Base-by-base conservation (phyloP, 2,329 filamentous ascomycete genomes). In the Claviceps sp. region DNA sequence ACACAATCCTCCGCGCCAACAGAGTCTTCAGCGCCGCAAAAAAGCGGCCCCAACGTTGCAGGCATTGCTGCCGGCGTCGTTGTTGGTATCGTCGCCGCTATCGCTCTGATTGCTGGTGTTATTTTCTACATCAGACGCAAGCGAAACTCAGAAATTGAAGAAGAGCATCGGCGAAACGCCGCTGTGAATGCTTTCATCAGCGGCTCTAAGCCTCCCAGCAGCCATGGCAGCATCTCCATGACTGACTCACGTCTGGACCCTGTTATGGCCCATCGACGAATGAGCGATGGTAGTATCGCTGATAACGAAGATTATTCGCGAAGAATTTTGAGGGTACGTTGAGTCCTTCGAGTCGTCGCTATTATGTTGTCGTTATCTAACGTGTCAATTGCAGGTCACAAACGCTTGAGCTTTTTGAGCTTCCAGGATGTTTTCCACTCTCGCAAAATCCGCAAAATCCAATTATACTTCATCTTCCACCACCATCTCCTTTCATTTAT, bases 241-340 rank as follows among this genome's bases (percentile, higher is more conserved):
- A 81, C 81, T 14, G 91, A 97, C 65, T 84, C 87, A 43, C 82
- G 91, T 52, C 81, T 96, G 53, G 91, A 97, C 58, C 89, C 89
- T 7, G 83, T 89, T 57, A 84, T 94, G 77, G 84, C 85, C 54
- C 81, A 89, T 60, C 78, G 89, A 64, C 81, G 90, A 68, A 79
- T 91, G 72, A 96, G 91, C 70, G 88, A 93, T 63, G 91, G 91
- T 60, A 96, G 90, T 69, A 96, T 97, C 68, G 91, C 90, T 50
- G 91, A 97, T 68, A 94, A 96, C 70, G 83, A 95, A 70, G 91
- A 97, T 68, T 97, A 95, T 72, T 96, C 91, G 56, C 82, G 91
- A 71, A 86, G 87, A 71, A 96, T 97, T 69, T 79, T 97, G 64
- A 87, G 94, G 82, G 91, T 95, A 78, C 59, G 80, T 72, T 53